These are phyloP conservation scores for Globisporangium lucens DNA, from an alignment of 352 stramenopile species.

Conservation along the genomic window DNA sequence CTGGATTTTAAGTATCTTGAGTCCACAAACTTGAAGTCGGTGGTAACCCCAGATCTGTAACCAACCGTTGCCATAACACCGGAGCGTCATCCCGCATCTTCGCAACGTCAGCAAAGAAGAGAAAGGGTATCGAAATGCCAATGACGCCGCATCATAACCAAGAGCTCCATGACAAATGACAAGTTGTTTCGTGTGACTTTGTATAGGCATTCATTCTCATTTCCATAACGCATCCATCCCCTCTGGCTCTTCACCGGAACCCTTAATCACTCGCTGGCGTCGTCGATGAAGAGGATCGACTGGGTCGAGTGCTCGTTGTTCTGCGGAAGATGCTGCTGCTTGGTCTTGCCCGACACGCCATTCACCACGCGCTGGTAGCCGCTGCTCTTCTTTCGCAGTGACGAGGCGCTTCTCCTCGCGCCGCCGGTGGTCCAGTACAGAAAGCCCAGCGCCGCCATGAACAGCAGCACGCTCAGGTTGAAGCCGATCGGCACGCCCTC, in stretches of 20 bases:
- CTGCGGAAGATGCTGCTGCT: conserved; percentile 21
- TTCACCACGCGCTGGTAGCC: conserved; percentile 39
- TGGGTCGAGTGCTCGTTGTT: conserved; percentile 32
- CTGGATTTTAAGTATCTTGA: too few relatives aligned
- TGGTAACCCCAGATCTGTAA: neutral
- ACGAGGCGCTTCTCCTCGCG: neutral
- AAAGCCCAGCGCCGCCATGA: conserved; percentile 44
- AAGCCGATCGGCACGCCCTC: conserved; percentile 66
- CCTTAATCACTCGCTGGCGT: conserved; percentile 55
- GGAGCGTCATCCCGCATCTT: conserved; percentile 9
- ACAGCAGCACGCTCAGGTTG: conserved; percentile 62
- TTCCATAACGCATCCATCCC: neutral
- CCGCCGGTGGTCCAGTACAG: conserved; percentile 45
- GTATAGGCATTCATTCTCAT: neutral
- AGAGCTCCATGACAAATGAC: neutral
- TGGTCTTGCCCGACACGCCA: conserved; percentile 27
- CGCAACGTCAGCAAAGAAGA: neutral
- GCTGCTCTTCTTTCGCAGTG: conserved; percentile 8
- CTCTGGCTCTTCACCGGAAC: neutral
- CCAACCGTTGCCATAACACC: conserved; percentile 10
- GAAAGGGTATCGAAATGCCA: neutral
- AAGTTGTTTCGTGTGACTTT: neutral
- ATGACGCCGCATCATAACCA: neutral
- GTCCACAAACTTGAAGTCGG: neutral
- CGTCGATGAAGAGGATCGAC: conserved; percentile 67